Evolutionary conservation across 495 filamentous ascomycete genomes (phyloP), one percentile per base, ranked within the genome.

Genomic region (Xanthoparmelia taractica): DNA sequence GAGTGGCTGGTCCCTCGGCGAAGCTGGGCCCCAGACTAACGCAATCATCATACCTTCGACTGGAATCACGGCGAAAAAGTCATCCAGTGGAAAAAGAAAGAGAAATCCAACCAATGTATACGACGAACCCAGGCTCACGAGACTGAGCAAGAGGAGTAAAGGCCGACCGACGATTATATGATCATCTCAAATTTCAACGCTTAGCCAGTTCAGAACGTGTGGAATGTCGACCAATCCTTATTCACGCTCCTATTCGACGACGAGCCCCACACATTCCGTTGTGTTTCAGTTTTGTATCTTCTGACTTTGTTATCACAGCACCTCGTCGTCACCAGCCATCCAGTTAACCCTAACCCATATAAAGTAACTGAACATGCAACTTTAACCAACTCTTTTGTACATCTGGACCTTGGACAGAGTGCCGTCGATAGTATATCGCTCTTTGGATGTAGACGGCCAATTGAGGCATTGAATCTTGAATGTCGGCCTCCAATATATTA

Each of bases 1-100:
- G 68, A 67, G 58, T 48, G 62, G 67, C 18, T 69, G 65, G 67
- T 61, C 55, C 25, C 15, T 55, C 29, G 25, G 27, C 34, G 2
- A 29, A 2, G 25, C 25, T 5, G 27, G 27, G 2, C 27, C 4
- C 6, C 25, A 10, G 50, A 18, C 15, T 54, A 20, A 54, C 50
- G 15, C 27, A 18, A 54, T n/a, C n/a, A 34, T 8, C 17, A 33
- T 6, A 52, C 13, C 25, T 17, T 31, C 48, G 25, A 17, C 25
- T 31, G 48, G 13, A 8, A 29, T 13, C 17, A 33, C 29, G 1
- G 29, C 17, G 29, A 34, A 54, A 33, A 33, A 18, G 50, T 18
- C 27, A 18, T 31, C 15, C 17, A 5, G 27, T 11, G 29, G 50
- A 54, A 54, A 54, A 29, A 33, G 50, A 54, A 54, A 54, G 48